phyloP scores from a whole-genome alignment of 2,329 filamentous ascomycete genomes.

The Arachnomyces sp. region DNA sequence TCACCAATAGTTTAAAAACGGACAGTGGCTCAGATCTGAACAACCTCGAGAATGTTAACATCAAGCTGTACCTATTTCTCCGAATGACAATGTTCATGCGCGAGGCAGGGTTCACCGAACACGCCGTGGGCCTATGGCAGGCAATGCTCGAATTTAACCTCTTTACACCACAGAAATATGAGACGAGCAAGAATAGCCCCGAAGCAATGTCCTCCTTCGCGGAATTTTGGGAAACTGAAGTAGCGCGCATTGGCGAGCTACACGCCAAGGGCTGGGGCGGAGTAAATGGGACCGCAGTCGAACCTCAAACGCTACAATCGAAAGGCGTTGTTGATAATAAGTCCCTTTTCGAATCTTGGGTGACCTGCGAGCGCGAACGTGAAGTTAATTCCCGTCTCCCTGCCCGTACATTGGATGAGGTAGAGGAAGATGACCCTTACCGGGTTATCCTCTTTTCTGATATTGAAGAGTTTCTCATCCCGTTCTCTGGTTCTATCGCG shows the following conservation, averaged over 20 bases:
- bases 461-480: conserved; percentile 53
- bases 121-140: conserved; percentile 76
- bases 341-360: conserved; percentile 38
- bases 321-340: conserved; percentile 16
- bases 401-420: conserved; percentile 65
- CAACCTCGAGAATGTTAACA: conserved; percentile 18
- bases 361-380: conserved; percentile 45
- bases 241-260: conserved; percentile 66
- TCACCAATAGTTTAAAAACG: conserved; percentile 48
- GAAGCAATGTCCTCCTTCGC: conserved; percentile 42
- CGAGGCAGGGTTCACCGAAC: conserved; percentile 69
- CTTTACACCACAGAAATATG: conserved; percentile 42
- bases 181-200: conserved; percentile 7
- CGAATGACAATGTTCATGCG: conserved; percentile 64
- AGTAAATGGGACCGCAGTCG: conserved; percentile 19
- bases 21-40: conserved; percentile 17
- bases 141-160: conserved; percentile 65
- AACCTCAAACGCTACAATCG: conserved; percentile 25
- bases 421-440: conserved; percentile 71
- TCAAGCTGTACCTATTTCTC: conserved; percentile 63
- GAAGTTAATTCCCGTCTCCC: conserved; percentile 49
- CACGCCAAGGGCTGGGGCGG: conserved; percentile 60
- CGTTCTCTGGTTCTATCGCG: conserved; percentile 23
- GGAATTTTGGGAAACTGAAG: conserved; percentile 82
- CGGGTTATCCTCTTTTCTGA: conserved; percentile 74